Evolutionary conservation across 352 stramenopile genomes (phyloP), one percentile per base, ranked within the genome.

Genomic region (Phytopythium chamaehyphon): DNA sequence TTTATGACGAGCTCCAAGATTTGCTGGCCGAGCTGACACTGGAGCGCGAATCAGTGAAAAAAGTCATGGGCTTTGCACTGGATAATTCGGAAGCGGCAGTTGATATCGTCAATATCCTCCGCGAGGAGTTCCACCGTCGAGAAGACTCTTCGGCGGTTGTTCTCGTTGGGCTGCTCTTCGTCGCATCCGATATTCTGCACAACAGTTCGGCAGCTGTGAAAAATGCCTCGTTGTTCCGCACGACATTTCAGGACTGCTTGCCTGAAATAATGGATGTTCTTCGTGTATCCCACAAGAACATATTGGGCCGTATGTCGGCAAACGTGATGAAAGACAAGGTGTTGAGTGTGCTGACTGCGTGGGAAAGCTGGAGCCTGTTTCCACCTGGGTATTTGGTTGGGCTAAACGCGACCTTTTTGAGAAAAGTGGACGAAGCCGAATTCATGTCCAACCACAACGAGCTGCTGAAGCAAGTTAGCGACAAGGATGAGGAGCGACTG

Each of bases 161-260:
- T 7, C 68, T 86, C 12, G 55, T 95, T 50, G 82, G 66, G 11
- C 69, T 80, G 22, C 53, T 96, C 44, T 96, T 89, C 51, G 68
- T 96, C 50, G 64, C 87, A 10, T 96, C 86, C 12, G 88, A 97
- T 49, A 84, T 97, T 38, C 65, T 97, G 31, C 84, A 95, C 71
- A 97, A 97, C 54, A 93, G 83, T 52, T 93, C 79, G 15, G 88
- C 86, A 24, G 67, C 76, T 12, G 76, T 96, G 40, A 90, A 93
- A 62, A 96, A 96, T 47, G 86, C 86, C n/a, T 93, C 83, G 38
- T 69, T 88, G 15, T 97, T 95, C 47, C 83, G 88, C 3, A 92
- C 86, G 35, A 90, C 80, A 48, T 88, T 97, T 54, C 76, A 96
- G 59, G 76, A 86, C 6, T 78, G 59, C 40, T 51, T 97, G 28